Conservation (phyloP, 352 stramenopile genomes). For the Phytophthora palmivora region DNA sequence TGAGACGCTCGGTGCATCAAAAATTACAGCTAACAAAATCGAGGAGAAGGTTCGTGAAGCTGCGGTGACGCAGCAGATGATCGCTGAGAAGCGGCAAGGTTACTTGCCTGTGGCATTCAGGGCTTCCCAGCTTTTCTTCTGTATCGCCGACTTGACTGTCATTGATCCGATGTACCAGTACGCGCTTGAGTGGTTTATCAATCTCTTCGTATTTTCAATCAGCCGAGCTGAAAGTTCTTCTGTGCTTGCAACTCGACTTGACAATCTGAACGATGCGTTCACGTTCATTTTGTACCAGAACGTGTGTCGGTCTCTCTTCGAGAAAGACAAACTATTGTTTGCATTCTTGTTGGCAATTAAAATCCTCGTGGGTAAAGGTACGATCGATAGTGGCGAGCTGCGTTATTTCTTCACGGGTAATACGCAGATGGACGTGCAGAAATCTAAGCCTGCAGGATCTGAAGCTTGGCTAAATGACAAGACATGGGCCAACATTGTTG, state of each 20-base stretch:
- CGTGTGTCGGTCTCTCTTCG: constrained; percentile 96
- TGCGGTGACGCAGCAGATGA: constrained; percentile 92
- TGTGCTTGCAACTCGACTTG: constrained; percentile 82
- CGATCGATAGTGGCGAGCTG: constrained; percentile 83
- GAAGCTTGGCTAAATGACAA: constrained; percentile 89
- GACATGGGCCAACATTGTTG: constrained; percentile 90
- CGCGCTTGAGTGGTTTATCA: constrained; percentile 96
- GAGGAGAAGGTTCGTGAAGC: constrained; percentile 94
- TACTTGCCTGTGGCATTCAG: constrained; percentile 94
- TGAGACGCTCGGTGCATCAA: constrained; percentile 93
- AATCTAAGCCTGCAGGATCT: constrained; percentile 67
- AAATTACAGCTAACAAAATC: constrained; percentile 94
- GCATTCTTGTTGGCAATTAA: constrained; percentile 94
- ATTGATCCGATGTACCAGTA: constrained; percentile 98
- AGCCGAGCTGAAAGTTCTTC: constrained; percentile 78
- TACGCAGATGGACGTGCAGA: constrained; percentile 90
- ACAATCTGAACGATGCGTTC: constrained; percentile 94
- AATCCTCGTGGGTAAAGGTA: constrained; percentile 85
- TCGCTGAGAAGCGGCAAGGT: constrained; percentile 90
- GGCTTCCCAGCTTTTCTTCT: constrained; percentile 95
- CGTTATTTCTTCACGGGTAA: constrained; percentile 94
- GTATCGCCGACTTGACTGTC: constrained; percentile 91
- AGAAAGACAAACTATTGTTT: constrained; percentile 97
- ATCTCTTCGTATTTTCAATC: constrained; percentile 94
- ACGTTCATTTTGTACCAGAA: constrained; percentile 95